Percentiles rank a stretch among this genome's conserved stretches.
Conservation (phyloP, 805 yeast genomes). For the Candida taoyuanica region DNA sequence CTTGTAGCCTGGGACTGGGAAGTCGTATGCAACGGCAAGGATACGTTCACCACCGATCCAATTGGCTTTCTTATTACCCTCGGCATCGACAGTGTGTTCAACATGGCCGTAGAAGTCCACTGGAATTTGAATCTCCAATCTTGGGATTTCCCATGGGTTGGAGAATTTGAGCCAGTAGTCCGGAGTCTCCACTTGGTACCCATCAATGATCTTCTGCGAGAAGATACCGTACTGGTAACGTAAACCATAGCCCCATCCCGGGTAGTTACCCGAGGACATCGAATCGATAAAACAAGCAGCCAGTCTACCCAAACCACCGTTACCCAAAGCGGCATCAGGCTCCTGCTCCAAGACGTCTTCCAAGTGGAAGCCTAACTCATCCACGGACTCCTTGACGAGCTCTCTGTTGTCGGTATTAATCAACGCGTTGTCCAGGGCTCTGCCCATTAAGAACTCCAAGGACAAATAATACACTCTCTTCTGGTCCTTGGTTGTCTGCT, state of each 20-base stretch:
- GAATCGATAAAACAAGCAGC: conserved; percentile 95
- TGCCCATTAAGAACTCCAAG: conserved; percentile 88
- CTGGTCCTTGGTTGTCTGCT: conserved; percentile 75
- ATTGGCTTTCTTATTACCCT: conserved; percentile 53
- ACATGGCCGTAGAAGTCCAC: conserved; percentile 82
- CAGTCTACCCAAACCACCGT: conserved; percentile 91
- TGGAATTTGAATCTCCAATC: conserved; percentile 83
- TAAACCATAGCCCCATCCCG: conserved; percentile 96
- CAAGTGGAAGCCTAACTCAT: conserved; percentile 78
- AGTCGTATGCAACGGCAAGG: conserved; percentile 84
- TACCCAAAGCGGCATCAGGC: conserved; percentile 93
- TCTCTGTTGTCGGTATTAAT: conserved; percentile 72
- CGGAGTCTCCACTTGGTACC: conserved; percentile 91
- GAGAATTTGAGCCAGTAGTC: conserved; percentile 89
- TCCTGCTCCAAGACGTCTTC: conserved; percentile 84
- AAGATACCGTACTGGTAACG: conserved; percentile 93
- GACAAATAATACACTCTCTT: conserved; percentile 85
- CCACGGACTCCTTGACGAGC: conserved; percentile 48
- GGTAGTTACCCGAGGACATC: conserved; percentile 75
- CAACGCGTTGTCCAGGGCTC: conserved; percentile 91
- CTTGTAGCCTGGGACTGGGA: conserved; percentile 88
- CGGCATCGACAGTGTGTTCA: conserved; percentile 39
- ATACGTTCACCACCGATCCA: conserved; percentile 92
- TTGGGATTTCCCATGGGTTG: conserved; percentile 91
- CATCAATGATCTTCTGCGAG: conserved; percentile 83